Conservation (phyloP, 805 yeast genomes). For the Cyberlindnera samutprakarnensis region DNA sequence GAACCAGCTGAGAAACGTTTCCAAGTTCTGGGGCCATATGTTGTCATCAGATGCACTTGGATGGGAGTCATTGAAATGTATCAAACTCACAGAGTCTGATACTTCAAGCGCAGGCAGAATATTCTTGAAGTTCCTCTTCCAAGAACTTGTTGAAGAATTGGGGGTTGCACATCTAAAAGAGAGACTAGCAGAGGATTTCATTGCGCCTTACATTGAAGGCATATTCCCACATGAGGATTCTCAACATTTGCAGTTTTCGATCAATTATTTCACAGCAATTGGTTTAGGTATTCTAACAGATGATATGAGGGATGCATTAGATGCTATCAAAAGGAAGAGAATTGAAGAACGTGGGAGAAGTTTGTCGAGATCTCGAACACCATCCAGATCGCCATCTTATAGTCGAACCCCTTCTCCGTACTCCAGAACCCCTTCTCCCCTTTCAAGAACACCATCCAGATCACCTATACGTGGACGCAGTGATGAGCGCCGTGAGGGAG, state of each 20-base stretch:
- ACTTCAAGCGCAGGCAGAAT: conserved; percentile 80
- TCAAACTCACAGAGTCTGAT: conserved; percentile 58
- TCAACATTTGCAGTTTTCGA: conserved; percentile 63
- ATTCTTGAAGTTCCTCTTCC: conserved; percentile 71
- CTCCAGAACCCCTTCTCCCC: conserved; percentile 13
- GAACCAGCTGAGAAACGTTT: conserved; percentile 67
- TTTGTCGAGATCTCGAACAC: conserved; percentile 19
- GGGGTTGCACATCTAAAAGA: conserved; percentile 48
- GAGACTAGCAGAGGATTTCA: conserved; percentile 45
- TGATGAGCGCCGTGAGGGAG: conserved; percentile 4
- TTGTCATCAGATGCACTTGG: conserved; percentile 63
- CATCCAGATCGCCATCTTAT: conserved; percentile 13
- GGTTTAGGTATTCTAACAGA: conserved; percentile 83
- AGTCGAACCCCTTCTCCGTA: conserved; percentile 15
- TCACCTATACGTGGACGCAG: conserved; percentile 9
- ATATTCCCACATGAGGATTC: conserved; percentile 54
- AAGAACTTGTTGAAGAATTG: conserved; percentile 69
- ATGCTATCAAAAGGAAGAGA: conserved; percentile 18
- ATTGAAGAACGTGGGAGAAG: conserved; percentile 17
- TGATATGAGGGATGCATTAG: conserved; percentile 56
- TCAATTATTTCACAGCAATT: conserved; percentile 89
- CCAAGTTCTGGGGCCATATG: conserved; percentile 80
- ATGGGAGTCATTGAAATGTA: conserved; percentile 49
- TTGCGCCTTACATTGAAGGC: conserved; percentile 42
- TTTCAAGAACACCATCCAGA: conserved; percentile 21